Evolutionary conservation across 2,329 filamentous ascomycete species (phyloP).

Genomic region (Coniochaeta pulveracea): DNA sequence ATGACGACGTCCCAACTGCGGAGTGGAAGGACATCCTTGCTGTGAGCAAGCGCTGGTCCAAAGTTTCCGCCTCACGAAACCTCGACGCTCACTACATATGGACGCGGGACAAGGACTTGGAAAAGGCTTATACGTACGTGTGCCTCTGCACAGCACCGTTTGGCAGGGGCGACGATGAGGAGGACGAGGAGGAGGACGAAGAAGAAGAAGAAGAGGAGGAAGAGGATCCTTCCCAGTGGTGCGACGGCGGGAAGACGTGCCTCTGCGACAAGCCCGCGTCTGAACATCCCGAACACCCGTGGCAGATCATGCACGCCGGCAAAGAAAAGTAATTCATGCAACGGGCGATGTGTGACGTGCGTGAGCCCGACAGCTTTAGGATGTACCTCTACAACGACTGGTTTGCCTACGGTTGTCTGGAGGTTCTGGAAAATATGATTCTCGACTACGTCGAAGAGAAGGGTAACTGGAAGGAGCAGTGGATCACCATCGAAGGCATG

Average conservation of each 20-base stretch:
- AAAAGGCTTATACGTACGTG: conserved; percentile 16
- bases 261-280: conserved; percentile 18
- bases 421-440: conserved; percentile 29
- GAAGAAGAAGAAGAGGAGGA: conserved; percentile 9
- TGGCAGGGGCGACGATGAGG: conserved; percentile 4
- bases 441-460: conserved; percentile 21
- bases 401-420: conserved; percentile 24
- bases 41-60: conserved; percentile 17
- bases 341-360: conserved; percentile 11
- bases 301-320: conserved; percentile 19
- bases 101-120: conserved; percentile 15
- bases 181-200: not conserved
- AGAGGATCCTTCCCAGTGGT: conserved; percentile 4
- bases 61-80: conserved; percentile 22
- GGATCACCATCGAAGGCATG: conserved; percentile 26
- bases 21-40: conserved; percentile 8
- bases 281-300: conserved; percentile 20
- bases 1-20: conserved; percentile 1
- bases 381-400: conserved; percentile 33
- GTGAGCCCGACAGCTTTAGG: conserved; percentile 24
- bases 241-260: conserved; percentile 18
- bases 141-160: conserved; percentile 14
- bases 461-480: conserved; percentile 21
- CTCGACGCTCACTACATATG: conserved; percentile 17
- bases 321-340: conserved; percentile 14